Conservation (phyloP, 257 asterid genomes). For the Rubia yunnanensis region DNA sequence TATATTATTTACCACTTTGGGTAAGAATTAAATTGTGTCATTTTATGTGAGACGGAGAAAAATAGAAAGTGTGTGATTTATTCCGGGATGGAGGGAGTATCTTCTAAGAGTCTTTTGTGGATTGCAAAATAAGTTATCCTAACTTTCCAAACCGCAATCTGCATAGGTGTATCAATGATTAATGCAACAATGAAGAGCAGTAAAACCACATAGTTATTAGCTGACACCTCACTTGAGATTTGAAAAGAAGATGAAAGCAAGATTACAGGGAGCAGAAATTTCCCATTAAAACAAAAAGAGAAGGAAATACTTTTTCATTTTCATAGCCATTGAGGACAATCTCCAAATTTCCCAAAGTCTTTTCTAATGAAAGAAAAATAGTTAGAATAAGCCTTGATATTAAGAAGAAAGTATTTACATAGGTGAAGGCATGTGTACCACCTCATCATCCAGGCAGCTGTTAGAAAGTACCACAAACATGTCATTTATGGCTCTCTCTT, state of each 20-base stretch:
- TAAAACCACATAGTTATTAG: constrained; percentile 6
- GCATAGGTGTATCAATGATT: constrained; percentile 15
- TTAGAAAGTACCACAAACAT: constrained; percentile 93
- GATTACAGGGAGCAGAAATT: constrained; percentile 93
- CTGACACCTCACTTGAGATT: constrained; percentile 50
- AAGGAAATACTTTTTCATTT: constrained; percentile 70
- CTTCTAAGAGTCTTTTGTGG: constrained; percentile 63
- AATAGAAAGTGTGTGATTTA: no score
- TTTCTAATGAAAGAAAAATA: constrained; percentile 46
- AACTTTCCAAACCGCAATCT: constrained; percentile 84
- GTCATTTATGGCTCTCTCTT: constrained; percentile 76
- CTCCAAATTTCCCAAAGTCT: constrained; percentile 82
- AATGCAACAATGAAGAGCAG: constrained; percentile 16
- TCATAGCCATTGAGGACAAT: constrained; percentile 73
- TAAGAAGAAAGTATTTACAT: constrained; percentile 6
- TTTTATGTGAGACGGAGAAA: no score
- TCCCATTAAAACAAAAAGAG: constrained; percentile 95
- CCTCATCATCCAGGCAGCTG: constrained; percentile 78
- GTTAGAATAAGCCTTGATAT: constrained; percentile 26
- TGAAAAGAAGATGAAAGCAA: constrained; percentile 73
- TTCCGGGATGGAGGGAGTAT: no score
- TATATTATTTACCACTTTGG: no score
- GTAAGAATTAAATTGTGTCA: no score
- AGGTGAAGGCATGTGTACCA: constrained; percentile 33
- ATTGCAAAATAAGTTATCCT: constrained; percentile 72